These are phyloP conservation scores for Pseudogymnoascus sp. DNA, from an alignment of 2,329 filamentous ascomycete species.

Conservation along the genomic window DNA sequence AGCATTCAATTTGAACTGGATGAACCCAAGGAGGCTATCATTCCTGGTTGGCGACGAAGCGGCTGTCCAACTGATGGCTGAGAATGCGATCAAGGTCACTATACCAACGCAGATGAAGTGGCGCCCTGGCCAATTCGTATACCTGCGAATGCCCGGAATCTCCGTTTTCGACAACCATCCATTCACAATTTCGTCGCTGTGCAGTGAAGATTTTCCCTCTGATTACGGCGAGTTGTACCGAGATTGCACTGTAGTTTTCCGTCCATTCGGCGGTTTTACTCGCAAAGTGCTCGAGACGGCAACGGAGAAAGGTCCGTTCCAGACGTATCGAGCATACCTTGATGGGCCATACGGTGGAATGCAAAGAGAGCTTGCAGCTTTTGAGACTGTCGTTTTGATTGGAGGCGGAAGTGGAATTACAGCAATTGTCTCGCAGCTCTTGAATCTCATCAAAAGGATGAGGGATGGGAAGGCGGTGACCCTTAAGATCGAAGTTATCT, in stretches of 20 bases:
- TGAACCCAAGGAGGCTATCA: slow-evolving; percentile 68
- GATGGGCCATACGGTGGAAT: slow-evolving; percentile 95
- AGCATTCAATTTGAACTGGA: slow-evolving; percentile 85
- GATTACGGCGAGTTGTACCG: slow-evolving; percentile 82
- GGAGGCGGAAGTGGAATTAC: slow-evolving; percentile 94
- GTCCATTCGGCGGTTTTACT: slow-evolving; percentile 87
- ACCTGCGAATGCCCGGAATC: slow-evolving; percentile 88
- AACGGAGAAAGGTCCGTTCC: slow-evolving; percentile 78
- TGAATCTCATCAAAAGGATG: slow-evolving; percentile 95
- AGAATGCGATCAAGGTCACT: slow-evolving; percentile 93
- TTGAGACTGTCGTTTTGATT: slow-evolving; percentile 88
- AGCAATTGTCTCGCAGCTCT: slow-evolving; percentile 80
- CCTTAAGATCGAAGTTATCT: slow-evolving; percentile 84
- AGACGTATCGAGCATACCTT: slow-evolving; percentile 86
- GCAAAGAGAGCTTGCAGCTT: slow-evolving; percentile 81
- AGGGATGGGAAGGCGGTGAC: slow-evolving; percentile 91
- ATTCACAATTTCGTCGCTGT: slow-evolving; percentile 89
- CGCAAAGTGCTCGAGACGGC: slow-evolving; percentile 76
- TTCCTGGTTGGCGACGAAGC: slow-evolving; percentile 90
- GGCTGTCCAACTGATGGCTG: slow-evolving; percentile 79
- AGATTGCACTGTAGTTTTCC: slow-evolving; percentile 86
- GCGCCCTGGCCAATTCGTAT: slow-evolving; percentile 91
- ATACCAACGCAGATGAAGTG: slow-evolving; percentile 89
- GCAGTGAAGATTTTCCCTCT: slow-evolving; percentile 87
- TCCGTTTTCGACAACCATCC: slow-evolving; percentile 89